A percentile compares a stretch with the other conserved stretches of the same genome.
phyloP scores from a whole-genome alignment of 1,139 yeast genomes.

The Hanseniaspora sp. region DNA sequence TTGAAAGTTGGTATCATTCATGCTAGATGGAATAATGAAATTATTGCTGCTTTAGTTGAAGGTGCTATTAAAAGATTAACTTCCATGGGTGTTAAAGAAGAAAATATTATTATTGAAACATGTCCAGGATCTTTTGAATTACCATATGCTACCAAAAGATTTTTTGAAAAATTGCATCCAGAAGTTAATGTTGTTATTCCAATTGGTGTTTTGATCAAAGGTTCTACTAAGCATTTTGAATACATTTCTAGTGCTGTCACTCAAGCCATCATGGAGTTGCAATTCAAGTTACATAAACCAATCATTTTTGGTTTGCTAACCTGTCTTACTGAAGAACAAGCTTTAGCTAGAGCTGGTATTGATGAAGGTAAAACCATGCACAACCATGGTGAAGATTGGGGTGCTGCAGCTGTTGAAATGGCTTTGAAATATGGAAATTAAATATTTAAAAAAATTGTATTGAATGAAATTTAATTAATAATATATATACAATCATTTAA shows the following conservation, averaged over 20 bases:
- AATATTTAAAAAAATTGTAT: neutral
- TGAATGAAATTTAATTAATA: too few relatives aligned
- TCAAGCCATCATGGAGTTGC: conserved; percentile 72
- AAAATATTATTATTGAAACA: conserved; percentile 65
- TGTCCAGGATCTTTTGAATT: conserved; percentile 94
- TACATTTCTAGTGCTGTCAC: conserved; percentile 89
- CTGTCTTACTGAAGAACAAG: conserved; percentile 88
- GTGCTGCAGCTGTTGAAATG: conserved; percentile 99
- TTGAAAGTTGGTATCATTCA: conserved; percentile 77
- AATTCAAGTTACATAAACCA: conserved; percentile 60
- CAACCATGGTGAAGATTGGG: conserved; percentile 98
- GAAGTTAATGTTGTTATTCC: conserved; percentile 70
- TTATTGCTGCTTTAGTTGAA: conserved; percentile 66
- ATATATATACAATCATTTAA: too few relatives aligned
- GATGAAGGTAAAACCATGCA: conserved; percentile 56
- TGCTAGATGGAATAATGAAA: conserved; percentile 83
- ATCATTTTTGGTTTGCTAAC: conserved; percentile 89
- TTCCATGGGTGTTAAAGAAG: conserved; percentile 59
- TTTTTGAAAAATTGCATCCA: conserved; percentile 37
- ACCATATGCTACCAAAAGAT: conserved; percentile 58
- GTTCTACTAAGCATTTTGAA: conserved; percentile 96
- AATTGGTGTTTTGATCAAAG: conserved; percentile 89
- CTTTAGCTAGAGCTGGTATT: conserved; percentile 86
- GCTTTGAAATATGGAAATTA: conserved; percentile 38
- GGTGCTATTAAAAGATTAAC: conserved; percentile 59